Conservation (phyloP, 108 stramenopile species). For the Skeletonema menzelii region DNA sequence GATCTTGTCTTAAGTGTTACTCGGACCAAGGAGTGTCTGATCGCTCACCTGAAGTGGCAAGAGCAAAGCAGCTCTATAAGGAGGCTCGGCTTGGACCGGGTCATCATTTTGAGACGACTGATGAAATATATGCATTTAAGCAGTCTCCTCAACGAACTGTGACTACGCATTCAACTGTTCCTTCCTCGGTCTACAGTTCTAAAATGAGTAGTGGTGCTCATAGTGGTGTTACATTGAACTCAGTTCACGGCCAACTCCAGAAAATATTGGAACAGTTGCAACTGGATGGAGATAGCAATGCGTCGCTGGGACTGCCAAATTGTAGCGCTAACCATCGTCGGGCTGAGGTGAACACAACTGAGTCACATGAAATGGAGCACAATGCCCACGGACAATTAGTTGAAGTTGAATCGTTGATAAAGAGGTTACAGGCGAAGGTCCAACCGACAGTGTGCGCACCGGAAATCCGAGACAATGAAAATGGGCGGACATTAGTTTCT, state of each 20-base stretch:
- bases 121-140: neutral
- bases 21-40: slow-evolving; percentile 36
- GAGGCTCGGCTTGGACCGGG: slow-evolving; percentile 4
- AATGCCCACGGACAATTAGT: neutral
- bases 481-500: slow-evolving; percentile 14
- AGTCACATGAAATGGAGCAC: neutral
- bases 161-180: slow-evolving; percentile 14
- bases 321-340: neutral
- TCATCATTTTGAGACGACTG: neutral
- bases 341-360: neutral
- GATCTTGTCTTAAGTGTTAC: slow-evolving; percentile 36
- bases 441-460: slow-evolving; percentile 19
- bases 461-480: slow-evolving; percentile 27
- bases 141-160: neutral
- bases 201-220: neutral
- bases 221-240: neutral
- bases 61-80: slow-evolving; percentile 25
- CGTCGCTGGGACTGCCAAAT: too few species aligned
- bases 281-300: neutral
- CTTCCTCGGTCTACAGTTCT: neutral
- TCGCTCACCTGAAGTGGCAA: slow-evolving; percentile 20
- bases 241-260: slow-evolving; percentile 20
- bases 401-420: slow-evolving; percentile 1
- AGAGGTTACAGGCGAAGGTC: slow-evolving; percentile 1
- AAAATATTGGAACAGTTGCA: slow-evolving; percentile 18